Base-by-base conservation (phyloP, 139 green algal genomes). In the Parachlorella kessleri region DNA sequence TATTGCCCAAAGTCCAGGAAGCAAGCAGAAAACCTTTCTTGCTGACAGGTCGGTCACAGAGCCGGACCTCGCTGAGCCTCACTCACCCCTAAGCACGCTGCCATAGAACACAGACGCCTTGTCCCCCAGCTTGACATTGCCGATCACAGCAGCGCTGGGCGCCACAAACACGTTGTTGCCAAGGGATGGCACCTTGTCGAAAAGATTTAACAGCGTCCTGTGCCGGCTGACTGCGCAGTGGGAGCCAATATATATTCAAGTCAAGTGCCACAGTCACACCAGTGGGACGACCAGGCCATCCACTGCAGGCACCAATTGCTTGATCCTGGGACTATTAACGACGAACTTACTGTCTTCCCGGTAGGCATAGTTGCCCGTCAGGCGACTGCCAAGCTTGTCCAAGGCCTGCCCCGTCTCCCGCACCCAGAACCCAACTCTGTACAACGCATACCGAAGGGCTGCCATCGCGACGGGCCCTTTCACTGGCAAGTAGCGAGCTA, bases 321-420 rank as follows among this genome's bases (percentile, higher is more conserved):
- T n/a, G n/a, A n/a, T n/a, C n/a, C n/a, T n/a, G n/a, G n/a, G n/a
- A n/a, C n/a, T n/a, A n/a, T n/a, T n/a, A n/a, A n/a, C 0, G 14
- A 59, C 48, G 21, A 1, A 75, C 93, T 87, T 76, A 99, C 96
- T 69, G 32, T 97, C 85, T 87, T 99, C 96, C 36, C 88, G 75
- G 66, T 94, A 98, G 0, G 91, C 92, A 41, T 94, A 92, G 36
- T 91, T 95, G 59, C 96, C 96, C 77, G 97, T 93, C 76, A 99
- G 68, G 0, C 72, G 53, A 70, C 90, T 96, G 9, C 96, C 96
- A 3, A 97, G 66, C 14, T 93, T 84, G 65, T 99, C 96, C 33
- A 99, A 78, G 1, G 96, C 94, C 71, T 97, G 94, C 0, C 96
- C 96, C 3, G 92, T 97, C 82, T 99, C 96, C n/a, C 96, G 66